These are phyloP conservation scores for Margaritispora aquatica DNA, from an alignment of 495 filamentous ascomycete species.

Conservation along the genomic window DNA sequence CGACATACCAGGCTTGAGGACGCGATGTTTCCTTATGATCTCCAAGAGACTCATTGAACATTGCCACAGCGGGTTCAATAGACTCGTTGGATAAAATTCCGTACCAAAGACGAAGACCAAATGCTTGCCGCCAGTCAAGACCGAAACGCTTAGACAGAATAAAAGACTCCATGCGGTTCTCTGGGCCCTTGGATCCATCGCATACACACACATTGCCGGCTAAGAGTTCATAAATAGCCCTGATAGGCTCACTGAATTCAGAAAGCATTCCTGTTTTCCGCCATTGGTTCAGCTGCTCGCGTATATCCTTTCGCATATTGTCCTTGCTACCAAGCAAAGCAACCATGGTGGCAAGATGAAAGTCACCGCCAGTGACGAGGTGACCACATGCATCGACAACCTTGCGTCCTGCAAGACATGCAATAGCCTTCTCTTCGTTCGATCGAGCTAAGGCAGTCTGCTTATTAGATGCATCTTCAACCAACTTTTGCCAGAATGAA, in stretches of 20 bases:
- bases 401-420: constrained; percentile 68
- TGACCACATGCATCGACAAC: constrained; percentile 74
- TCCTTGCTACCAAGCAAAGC: constrained; percentile 70
- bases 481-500: constrained; percentile 55
- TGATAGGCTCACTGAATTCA: constrained; percentile 79
- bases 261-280: constrained; percentile 69
- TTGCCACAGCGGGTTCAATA: constrained; percentile 61
- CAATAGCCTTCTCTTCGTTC: constrained; percentile 77
- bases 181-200: constrained; percentile 66
- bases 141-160: constrained; percentile 73
- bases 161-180: constrained; percentile 73
- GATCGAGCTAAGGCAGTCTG: constrained; percentile 44
- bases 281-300: constrained; percentile 78
- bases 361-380: constrained; percentile 65
- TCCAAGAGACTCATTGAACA: constrained; percentile 62
- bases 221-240: constrained; percentile 83
- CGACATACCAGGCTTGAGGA: constrained; percentile 55
- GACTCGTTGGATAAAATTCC: constrained; percentile 58
- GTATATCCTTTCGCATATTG: constrained; percentile 59
- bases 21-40: constrained; percentile 52
- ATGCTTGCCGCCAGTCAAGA: constrained; percentile 87
- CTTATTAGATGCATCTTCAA: constrained; percentile 46
- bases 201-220: constrained; percentile 78
- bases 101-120: constrained; percentile 88
- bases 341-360: constrained; percentile 75